These are phyloP conservation scores for Populus ilicifolia DNA, from an alignment of 345 rosid species.

Conservation along the genomic window DNA sequence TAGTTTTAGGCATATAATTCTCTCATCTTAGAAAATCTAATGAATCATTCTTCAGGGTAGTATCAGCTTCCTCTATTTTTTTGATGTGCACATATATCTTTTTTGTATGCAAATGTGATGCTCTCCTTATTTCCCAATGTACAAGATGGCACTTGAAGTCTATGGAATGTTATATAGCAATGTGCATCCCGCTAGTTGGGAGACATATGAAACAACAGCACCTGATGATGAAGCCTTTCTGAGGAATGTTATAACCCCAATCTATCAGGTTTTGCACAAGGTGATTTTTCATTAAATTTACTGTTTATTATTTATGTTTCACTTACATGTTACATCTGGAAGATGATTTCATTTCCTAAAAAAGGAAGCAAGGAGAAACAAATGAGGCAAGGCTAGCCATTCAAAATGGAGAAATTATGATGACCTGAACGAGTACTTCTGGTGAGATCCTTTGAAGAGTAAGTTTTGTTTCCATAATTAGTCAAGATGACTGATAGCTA, in stretches of 20 bases:
- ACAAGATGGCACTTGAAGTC: slow-evolving; percentile 78
- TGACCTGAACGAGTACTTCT: slow-evolving; percentile 94
- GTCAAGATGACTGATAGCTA: slow-evolving; percentile 7
- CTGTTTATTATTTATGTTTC: background rate
- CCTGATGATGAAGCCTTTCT: slow-evolving; percentile 78
- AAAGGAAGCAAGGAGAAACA: slow-evolving; percentile 84
- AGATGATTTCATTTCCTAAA: slow-evolving; percentile 25
- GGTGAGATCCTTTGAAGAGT: slow-evolving; percentile 48
- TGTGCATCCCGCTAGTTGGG: slow-evolving; percentile 57
- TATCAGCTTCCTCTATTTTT: background rate
- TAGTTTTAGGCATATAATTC: background rate
- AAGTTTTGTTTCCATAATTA: slow-evolving; percentile 11
- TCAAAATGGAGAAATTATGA: slow-evolving; percentile 98
- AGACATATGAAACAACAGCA: slow-evolving; percentile 35
- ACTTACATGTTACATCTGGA: slow-evolving; percentile 3
- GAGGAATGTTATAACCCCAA: slow-evolving; percentile 69
- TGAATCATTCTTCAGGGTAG: background rate
- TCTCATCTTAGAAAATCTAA: background rate
- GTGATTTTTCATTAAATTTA: slow-evolving; percentile 34
- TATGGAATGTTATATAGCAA: slow-evolving; percentile 49
- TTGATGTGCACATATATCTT: background rate
- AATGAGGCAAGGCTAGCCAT: slow-evolving; percentile 85
- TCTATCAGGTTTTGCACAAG: slow-evolving; percentile 66
- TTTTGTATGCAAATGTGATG: slow-evolving; percentile 18
- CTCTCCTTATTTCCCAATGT: slow-evolving; percentile 20